phyloP scores from a whole-genome alignment of 257 asterid genomes.

The Oldenlandia corymbosa region DNA sequence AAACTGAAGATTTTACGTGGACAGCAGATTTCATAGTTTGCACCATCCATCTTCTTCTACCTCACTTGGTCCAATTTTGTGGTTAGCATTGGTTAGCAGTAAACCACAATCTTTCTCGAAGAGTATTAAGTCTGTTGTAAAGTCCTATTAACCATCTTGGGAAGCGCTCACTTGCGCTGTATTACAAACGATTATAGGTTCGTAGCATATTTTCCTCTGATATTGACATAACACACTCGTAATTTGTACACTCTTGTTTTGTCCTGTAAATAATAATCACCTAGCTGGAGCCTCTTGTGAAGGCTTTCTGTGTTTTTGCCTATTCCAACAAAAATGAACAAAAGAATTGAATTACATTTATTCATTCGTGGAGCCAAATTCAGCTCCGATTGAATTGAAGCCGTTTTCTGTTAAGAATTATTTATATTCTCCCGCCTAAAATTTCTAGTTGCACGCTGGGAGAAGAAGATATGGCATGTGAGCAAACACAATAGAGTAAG shows the following conservation, averaged over 20 bases:
- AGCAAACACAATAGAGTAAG: conserved; percentile 75
- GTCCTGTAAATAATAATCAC: neutral
- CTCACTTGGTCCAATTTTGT: conserved; percentile 83
- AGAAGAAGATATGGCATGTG: conserved; percentile 47
- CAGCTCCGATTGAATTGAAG: conserved; percentile 9
- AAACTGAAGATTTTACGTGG: conserved; percentile 12
- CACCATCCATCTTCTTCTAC: conserved; percentile 94
- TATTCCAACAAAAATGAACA: too few species aligned
- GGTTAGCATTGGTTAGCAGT: conserved; percentile 93
- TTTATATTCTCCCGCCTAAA: conserved; percentile 9
- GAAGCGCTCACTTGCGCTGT: conserved; percentile 15
- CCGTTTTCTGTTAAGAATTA: neutral
- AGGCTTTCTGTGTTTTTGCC: too few species aligned
- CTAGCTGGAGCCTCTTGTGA: too few species aligned
- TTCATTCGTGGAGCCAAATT: conserved; percentile 17
- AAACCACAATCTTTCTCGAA: conserved; percentile 67
- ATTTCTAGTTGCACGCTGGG: conserved; percentile 48
- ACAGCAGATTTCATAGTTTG: conserved; percentile 69
- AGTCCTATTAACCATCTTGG: conserved; percentile 33
- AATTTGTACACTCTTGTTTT: conserved; percentile 19
- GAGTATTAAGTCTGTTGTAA: conserved; percentile 22
- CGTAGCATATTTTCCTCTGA: conserved; percentile 1
- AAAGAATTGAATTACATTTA: neutral
- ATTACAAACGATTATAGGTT: conserved; percentile 24
- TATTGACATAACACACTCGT: conserved; percentile 9